Base-by-base conservation (phyloP, 1,284 basidiomycete species). In the Ceratobasidium sp. region DNA sequence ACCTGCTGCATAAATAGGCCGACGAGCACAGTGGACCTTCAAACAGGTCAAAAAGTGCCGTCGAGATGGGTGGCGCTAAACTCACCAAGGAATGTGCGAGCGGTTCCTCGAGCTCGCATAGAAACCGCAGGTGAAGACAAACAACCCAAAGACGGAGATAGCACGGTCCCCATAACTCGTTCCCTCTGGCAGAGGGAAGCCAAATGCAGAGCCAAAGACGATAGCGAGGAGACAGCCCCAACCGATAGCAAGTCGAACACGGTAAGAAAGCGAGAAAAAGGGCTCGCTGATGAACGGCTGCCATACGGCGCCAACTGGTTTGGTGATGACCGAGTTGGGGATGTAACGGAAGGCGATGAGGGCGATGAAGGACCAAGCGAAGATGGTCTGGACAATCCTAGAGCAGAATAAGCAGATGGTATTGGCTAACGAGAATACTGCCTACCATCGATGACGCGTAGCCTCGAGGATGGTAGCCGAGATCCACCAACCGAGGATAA, bases 401-500 rank as follows among this genome's bases (percentile, higher is more conserved):
- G 69, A 59, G 50, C 47, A 17, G 36, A 22, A 29, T 54, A 51
- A 74, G 53, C 53, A n/a, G 51, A 64, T 36, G 45, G 36, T 22
- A 27, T n/a, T 33, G 51, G 41, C 41, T 51, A 53, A 60, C 44
- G 9, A 60, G 73, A 57, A 76, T 36, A 14, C 5, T 24, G 56
- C 84, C 71, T 81, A 88, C 92, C 92, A 94, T 83, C 91, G 86
- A 82, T 88, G 89, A 53, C 93, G 87, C 4, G 93, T 94, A 17
- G 86, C 88, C 74, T 84, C 79, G 59, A 94, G 83, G 27, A 93
- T 80, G 0, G 88, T 93, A 5, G 92, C 82, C 75, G 89, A 91
- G 64, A 94, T 89, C 93, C 93, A 95, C 93, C 93, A 94, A 56
- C 87, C 92, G 59, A 93, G 83, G 77, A 94, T 92, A 56, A 90